Evolutionary conservation across 78 protist genomes (phyloP), one percentile per base, ranked within the genome.

Genomic region (Speleostelium caveatum): DNA sequence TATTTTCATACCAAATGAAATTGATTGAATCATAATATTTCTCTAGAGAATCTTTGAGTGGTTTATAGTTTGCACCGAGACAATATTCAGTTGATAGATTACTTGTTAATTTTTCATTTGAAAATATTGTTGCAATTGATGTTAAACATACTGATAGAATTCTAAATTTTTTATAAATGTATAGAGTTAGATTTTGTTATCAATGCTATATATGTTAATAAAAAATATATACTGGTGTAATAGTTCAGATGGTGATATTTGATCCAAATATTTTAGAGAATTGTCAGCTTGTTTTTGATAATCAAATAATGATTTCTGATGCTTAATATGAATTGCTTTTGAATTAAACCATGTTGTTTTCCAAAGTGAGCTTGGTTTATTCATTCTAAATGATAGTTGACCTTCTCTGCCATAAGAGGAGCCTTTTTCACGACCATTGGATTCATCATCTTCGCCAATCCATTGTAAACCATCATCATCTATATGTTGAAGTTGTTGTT

Each of bases 381-480:
- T 28, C 91, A 83, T 83, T 71, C 91, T 67, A 19, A 61, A 22
- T 17, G 61, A 38, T 28, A 83, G 62, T 42, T 66, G 26, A 55
- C 91, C 91, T 14, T 83, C 91, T 60, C 91, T 36, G 30, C 91
- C 91, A 69, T 24, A 83, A 3, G 73, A 71, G 14, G 19, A 26
- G 7, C 42, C 42, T 33, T 42, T n/a, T 28, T 55, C 75, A 45
- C 79, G 67, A 3, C 91, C 91, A 19, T 83, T 67, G 12, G 91
- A 83, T 69, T 83, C 91, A 69, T 83, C 91, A 28, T 49, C 73
- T 39, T 55, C 91, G 39, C 62, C 89, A 83, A 58, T 53, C 49
- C 32, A 42, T n/a, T 33, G 14, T 12, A 45, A 58, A 3, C 61
- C 72, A 58, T 67, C 73, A 16, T 68, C 72, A 45, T 67, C 77